Conservation (phyloP, 2,329 filamentous ascomycete genomes). For the Colletotrichum costaricense region DNA sequence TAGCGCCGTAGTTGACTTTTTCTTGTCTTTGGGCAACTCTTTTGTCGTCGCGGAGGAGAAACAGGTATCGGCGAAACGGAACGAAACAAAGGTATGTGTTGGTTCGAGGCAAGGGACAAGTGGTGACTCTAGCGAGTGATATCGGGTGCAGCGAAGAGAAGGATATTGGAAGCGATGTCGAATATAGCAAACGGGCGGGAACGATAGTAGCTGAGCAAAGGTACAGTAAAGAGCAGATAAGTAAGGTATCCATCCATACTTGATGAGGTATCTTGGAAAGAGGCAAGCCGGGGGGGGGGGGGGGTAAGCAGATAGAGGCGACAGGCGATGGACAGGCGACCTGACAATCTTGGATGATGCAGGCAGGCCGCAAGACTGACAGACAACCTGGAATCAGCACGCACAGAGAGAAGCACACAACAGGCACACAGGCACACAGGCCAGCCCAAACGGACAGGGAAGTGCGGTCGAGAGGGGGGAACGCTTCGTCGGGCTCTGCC, state of each 20-base stretch:
- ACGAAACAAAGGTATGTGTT: neutral
- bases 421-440: neutral
- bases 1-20: neutral
- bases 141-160: neutral
- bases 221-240: neutral
- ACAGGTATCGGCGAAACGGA: neutral
- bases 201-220: neutral
- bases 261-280: neutral
- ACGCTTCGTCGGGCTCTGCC: slow-evolving; percentile 26
- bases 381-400: neutral
- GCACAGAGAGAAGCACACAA: neutral
- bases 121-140: too few relatives aligned
- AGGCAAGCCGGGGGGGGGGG: neutral
- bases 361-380: neutral
- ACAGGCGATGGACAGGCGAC: slow-evolving; percentile 13
- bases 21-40: neutral
- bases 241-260: neutral
- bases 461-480: slow-evolving; percentile 16
- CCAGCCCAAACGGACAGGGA: slow-evolving; percentile 12
- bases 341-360: slow-evolving; percentile 30
- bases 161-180: neutral
- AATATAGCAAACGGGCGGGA: slow-evolving; percentile 11
- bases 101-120: neutral
- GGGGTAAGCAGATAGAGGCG: slow-evolving; percentile 75
- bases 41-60: neutral